phyloP scores from a whole-genome alignment of 768 basidiomycete genomes.

The Leccinum longicurvipes region DNA sequence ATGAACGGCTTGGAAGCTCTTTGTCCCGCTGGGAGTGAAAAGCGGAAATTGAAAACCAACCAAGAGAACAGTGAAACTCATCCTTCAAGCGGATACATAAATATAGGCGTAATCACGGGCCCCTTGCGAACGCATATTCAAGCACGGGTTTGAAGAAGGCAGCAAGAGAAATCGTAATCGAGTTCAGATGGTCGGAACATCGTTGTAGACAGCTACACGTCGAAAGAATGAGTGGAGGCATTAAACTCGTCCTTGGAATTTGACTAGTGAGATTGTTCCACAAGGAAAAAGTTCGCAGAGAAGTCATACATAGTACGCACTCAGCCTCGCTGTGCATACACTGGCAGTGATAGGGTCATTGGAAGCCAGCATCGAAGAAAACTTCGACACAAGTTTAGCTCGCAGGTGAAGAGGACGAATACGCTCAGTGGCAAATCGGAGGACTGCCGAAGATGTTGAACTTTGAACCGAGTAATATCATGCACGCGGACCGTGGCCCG shows the following conservation, averaged over 20 bases:
- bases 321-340: background rate
- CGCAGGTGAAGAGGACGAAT: background rate
- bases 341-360: constrained; percentile 2
- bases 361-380: background rate
- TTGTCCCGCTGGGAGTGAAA: background rate
- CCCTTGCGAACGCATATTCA: background rate
- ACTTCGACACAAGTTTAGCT: background rate
- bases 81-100: background rate
- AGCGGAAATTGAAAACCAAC: background rate
- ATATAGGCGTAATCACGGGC: background rate
- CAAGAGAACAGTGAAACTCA: background rate
- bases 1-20: background rate
- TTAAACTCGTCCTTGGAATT: constrained; percentile 1
- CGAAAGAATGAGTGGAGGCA: background rate
- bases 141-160: background rate
- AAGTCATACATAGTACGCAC: background rate
- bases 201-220: too few relatives aligned
- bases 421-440: too few relatives aligned
- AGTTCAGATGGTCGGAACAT: background rate
- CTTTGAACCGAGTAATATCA: constrained; percentile 10
- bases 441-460: constrained; percentile 12
- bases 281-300: background rate
- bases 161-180: background rate
- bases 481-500: too few relatives aligned
- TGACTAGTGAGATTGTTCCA: background rate